These are phyloP conservation scores for Vararia minispora DNA, from an alignment of 768 basidiomycete genomes.

Conservation along the genomic window DNA sequence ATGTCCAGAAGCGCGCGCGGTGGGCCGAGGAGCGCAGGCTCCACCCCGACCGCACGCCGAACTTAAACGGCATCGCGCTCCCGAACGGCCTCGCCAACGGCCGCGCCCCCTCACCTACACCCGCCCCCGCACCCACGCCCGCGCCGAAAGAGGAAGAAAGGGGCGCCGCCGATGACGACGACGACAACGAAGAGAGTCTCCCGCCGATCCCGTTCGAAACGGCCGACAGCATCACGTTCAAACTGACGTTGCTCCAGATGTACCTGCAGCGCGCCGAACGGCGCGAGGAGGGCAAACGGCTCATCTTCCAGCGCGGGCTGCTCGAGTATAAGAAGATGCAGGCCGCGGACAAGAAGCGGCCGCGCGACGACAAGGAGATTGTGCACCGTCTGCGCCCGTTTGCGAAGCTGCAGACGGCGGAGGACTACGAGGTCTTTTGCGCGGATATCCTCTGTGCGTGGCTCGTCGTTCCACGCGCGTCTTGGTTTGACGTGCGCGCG, in stretches of 20 bases:
- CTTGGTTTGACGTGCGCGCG: slow-evolving; percentile 1
- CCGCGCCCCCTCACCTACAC: slow-evolving; percentile 26
- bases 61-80: slow-evolving; percentile 23
- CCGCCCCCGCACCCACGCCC: slow-evolving; percentile 19
- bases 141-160: slow-evolving; percentile 30
- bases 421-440: slow-evolving; percentile 83
- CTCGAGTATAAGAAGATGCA: slow-evolving; percentile 95
- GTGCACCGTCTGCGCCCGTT: slow-evolving; percentile 84
- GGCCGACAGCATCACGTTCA: slow-evolving; percentile 73
- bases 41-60: slow-evolving; percentile 20
- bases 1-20: slow-evolving; percentile 43
- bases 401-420: slow-evolving; percentile 78
- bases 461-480: background rate
- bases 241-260: slow-evolving; percentile 81
- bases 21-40: slow-evolving; percentile 29
- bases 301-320: slow-evolving; percentile 88
- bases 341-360: slow-evolving; percentile 83
- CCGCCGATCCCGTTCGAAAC: slow-evolving; percentile 79
- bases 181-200: slow-evolving; percentile 49
- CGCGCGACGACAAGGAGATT: slow-evolving; percentile 87
- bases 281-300: slow-evolving; percentile 70
- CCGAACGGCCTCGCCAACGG: slow-evolving; percentile 18
- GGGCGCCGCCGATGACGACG: slow-evolving; percentile 36
- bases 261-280: slow-evolving; percentile 85
- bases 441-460: slow-evolving; percentile 82